Base-by-base conservation (phyloP, 164 flowering plant genomes). In the Pachysandra terminalis region DNA sequence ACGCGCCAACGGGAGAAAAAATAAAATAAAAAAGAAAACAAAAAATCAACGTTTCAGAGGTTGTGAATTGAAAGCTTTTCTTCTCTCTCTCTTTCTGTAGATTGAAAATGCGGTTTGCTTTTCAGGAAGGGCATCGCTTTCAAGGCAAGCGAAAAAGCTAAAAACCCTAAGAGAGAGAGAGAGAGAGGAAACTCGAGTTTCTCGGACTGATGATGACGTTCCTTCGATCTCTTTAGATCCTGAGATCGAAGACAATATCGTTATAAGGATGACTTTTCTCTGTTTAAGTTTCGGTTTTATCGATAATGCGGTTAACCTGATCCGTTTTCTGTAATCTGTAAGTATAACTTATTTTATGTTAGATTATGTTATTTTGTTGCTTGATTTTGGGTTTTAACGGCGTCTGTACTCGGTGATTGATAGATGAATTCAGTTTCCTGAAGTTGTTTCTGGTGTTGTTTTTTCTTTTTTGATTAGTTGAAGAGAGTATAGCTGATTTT, bases 51-150 rank as follows among this genome's bases (percentile, higher is more conserved):
- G 48, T 16, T 15, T 9, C 40, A 5, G n/a, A 16, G 35, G 37
- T 27, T 27, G 14, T 16, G 60, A 53, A 7, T 53, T 23, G 51
- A 45, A 45, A 21, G 16, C 23, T 41, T 9, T 62, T 9, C 4
- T 9, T 19, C 17, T 21, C 52, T 17, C 68, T 68, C 60, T 64
- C 26, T 70, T n/a, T n/a, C n/a, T n/a, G n/a, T n/a, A 71, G 74
- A 75, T 74, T 72, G 74, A 66, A 81, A 83, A 81, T 79, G 80
- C 71, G 55, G 71, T 70, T 71, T 55, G 56, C 77, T 72, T 76
- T 78, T 72, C 78, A 69, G 19, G 59, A 55, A 63, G 69, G 71
- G 81, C 83, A 82, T 87, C 85, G 68, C 89, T 85, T 85, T 81
- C 76, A 85, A 87, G 86, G 80, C 83, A 87, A 79, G 86, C 73